phyloP scores from a whole-genome alignment of 305 asterid genomes.

The Fraxinus nigra region DNA sequence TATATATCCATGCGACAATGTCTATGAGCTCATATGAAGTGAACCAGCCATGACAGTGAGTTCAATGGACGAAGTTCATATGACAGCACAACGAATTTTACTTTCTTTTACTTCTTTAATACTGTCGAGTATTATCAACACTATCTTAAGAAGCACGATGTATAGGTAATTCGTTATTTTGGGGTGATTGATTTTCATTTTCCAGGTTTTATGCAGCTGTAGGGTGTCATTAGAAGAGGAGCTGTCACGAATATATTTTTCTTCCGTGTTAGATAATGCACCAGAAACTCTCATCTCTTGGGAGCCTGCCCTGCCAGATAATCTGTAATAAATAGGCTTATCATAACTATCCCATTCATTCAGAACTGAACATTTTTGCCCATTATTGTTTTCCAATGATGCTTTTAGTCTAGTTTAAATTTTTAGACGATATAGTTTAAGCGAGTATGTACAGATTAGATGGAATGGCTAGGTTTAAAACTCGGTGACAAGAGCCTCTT shows the following conservation, averaged over 20 bases:
- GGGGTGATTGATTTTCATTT: constrained; percentile 9
- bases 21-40: not conserved
- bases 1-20: not conserved
- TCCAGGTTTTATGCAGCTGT: constrained; percentile 23
- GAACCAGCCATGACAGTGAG: not conserved
- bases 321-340: not conserved
- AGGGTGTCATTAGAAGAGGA: constrained; percentile 10
- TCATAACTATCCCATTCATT: not conserved
- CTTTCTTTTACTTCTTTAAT: not conserved
- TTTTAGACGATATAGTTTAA: not conserved
- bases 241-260: not conserved
- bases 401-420: not conserved
- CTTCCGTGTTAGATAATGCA: constrained; percentile 3
- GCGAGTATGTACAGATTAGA: not conserved
- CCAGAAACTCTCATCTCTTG: not conserved
- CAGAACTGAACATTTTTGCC: not conserved
- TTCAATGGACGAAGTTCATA: not conserved
- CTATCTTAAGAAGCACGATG: not conserved
- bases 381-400: not conserved
- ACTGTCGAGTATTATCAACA: not conserved
- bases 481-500: not conserved
- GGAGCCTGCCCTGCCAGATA: not conserved
- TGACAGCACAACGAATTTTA: not conserved
- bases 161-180: not conserved
- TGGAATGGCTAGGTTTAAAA: not conserved